phyloP scores from a whole-genome alignment of 495 filamentous ascomycete species.

The Parachaetomium inaequale region DNA sequence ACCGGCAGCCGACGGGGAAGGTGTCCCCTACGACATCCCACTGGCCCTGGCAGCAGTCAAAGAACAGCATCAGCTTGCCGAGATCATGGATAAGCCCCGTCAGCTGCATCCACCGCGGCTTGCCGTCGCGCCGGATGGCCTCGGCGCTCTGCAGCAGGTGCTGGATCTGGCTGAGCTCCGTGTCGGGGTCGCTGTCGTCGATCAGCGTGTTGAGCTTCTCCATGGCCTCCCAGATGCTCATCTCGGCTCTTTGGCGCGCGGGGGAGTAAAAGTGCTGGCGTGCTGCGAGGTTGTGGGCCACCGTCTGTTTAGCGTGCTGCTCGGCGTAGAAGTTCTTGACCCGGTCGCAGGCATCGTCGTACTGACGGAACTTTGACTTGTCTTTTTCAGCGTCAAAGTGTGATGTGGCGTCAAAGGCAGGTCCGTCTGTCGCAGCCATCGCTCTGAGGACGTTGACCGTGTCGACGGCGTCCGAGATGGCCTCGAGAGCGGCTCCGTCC shows the following conservation, averaged over 20 bases:
- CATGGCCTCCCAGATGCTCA: conserved; percentile 87
- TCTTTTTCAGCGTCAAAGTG: conserved; percentile 73
- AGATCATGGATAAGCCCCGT: conserved; percentile 87
- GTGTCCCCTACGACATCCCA: conserved; percentile 94
- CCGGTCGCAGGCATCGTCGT: conserved; percentile 70
- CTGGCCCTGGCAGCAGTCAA: conserved; percentile 80
- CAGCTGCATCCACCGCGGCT: conserved; percentile 90
- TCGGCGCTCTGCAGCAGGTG: conserved; percentile 84
- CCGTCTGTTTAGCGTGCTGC: conserved; percentile 80
- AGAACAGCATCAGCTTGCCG: conserved; percentile 76
- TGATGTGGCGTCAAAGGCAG: conserved; percentile 57
- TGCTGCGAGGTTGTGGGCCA: conserved; percentile 75
- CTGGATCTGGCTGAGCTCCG: conserved; percentile 76
- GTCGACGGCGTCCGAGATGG: conserved; percentile 75
- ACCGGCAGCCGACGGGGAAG: conserved; percentile 84
- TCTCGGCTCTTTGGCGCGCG: conserved; percentile 56
- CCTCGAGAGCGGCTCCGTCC: conserved; percentile 72
- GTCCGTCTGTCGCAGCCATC: conserved; percentile 36
- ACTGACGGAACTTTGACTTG: conserved; percentile 77
- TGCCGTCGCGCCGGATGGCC: conserved; percentile 80
- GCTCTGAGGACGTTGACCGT: conserved; percentile 72
- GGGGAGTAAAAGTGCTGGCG: conserved; percentile 66
- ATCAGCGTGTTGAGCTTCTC: conserved; percentile 85
- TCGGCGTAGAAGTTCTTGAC: conserved; percentile 81
- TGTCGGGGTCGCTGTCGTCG: conserved; percentile 87